A percentile compares a stretch with the other conserved stretches of the same genome.
Evolutionary conservation across 495 filamentous ascomycete species (phyloP).

Genomic region (Margaritispora aquatica): DNA sequence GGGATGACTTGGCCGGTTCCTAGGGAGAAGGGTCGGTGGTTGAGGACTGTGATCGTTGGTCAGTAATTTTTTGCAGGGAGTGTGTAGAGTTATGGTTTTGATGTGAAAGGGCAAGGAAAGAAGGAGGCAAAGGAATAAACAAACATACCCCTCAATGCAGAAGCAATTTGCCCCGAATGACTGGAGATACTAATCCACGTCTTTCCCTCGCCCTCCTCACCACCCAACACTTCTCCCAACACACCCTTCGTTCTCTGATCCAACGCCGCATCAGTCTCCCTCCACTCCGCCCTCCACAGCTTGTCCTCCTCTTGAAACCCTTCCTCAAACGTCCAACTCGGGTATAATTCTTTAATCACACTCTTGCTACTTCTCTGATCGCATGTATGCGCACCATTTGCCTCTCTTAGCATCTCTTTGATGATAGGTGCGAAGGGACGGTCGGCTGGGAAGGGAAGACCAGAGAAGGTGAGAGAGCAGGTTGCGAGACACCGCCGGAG

Average conservation of each 20-base stretch:
- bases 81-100: not conserved
- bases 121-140: too few relatives aligned
- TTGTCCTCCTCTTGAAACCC: conserved; percentile 58
- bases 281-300: conserved; percentile 50
- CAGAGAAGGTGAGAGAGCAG: conserved; percentile 52
- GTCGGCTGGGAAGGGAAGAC: conserved; percentile 41
- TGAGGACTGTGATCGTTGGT: conserved; percentile 35
- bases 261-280: conserved; percentile 49
- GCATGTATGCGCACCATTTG: conserved; percentile 71
- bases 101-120: too few relatives aligned
- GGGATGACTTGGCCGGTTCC: conserved; percentile 66
- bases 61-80: not conserved
- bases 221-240: conserved; percentile 57
- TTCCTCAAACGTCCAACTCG: conserved; percentile 52
- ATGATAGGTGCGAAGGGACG: conserved; percentile 54
- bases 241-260: conserved; percentile 45
- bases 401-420: conserved; percentile 68
- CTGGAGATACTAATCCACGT: conserved; percentile 61
- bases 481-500: conserved; percentile 63
- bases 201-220: conserved; percentile 47
- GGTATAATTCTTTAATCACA: conserved; percentile 52
- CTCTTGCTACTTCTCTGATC: conserved; percentile 56
- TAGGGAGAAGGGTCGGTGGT: conserved; percentile 54
- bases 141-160: conserved; percentile 42
- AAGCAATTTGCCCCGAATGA: conserved; percentile 60